These are phyloP conservation scores for Plasmodium gallinaceum DNA, from an alignment of 169 alveolate genomes.

Conservation along the genomic window DNA sequence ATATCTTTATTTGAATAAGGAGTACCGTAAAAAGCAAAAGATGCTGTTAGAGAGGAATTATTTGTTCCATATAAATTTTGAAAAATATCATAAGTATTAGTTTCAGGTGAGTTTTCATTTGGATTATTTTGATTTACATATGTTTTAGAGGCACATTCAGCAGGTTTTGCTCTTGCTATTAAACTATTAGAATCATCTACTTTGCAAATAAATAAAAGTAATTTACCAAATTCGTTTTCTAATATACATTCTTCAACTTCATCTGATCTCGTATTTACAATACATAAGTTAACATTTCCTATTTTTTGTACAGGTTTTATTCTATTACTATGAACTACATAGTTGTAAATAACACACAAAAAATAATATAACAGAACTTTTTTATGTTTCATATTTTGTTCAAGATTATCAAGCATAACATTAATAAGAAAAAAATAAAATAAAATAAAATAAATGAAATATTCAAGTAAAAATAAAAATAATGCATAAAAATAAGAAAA, in stretches of 20 bases:
- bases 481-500: too few relatives aligned
- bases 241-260: slow-evolving; percentile 49
- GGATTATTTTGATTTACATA: slow-evolving; percentile 42
- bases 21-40: slow-evolving; percentile 20
- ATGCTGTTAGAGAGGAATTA: background rate
- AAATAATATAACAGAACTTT: slow-evolving; percentile 7
- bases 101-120: slow-evolving; percentile 39
- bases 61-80: slow-evolving; percentile 36
- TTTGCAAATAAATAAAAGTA: slow-evolving; percentile 36
- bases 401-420: background rate
- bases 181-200: background rate
- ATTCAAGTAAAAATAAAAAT: too few relatives aligned
- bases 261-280: slow-evolving; percentile 4
- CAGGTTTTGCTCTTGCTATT: background rate
- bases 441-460: too few relatives aligned
- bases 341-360: background rate
- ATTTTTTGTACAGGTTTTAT: slow-evolving; percentile 8
- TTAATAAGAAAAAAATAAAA: background rate
- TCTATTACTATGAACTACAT: background rate
- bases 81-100: slow-evolving; percentile 41
- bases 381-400: slow-evolving; percentile 2
- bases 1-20: slow-evolving; percentile 50
- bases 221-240: slow-evolving; percentile 52
- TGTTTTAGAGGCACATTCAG: slow-evolving; percentile 21
- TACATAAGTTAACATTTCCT: slow-evolving; percentile 24